Percentiles rank a stretch among this genome's conserved stretches.
These are phyloP conservation scores for Petrea volubilis DNA, from an alignment of 257 asterid species.

Conservation along the genomic window DNA sequence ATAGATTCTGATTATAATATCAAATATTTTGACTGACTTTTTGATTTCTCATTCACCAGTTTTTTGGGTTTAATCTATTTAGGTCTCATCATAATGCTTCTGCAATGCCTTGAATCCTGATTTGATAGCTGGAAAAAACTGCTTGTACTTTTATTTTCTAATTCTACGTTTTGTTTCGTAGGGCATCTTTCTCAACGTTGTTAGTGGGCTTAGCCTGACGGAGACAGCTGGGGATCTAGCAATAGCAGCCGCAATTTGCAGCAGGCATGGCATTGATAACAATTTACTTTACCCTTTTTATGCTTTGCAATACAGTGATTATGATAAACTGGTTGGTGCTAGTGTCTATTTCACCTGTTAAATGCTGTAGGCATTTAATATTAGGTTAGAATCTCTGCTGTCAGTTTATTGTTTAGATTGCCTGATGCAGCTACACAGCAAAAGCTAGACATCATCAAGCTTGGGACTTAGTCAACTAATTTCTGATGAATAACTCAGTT, in stretches of 20 bases:
- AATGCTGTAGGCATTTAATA: not conserved
- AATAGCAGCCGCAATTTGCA: conserved; percentile 94
- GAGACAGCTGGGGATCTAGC: conserved; percentile 98
- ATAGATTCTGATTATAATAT: not conserved
- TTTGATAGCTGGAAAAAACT: not conserved
- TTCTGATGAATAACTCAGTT: not conserved
- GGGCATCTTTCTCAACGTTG: conserved; percentile 81
- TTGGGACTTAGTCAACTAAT: not conserved
- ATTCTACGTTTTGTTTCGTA: conserved; percentile 30
- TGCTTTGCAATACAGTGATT: not conserved
- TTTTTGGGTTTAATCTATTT: not conserved
- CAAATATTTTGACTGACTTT: not conserved
- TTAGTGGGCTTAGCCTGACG: conserved; percentile 62
- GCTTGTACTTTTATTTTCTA: conserved; percentile 16
- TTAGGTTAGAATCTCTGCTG: not conserved
- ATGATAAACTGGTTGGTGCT: not conserved
- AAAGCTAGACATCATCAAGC: not conserved
- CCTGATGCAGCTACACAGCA: not conserved
- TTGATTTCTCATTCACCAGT: not conserved
- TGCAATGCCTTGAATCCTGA: not conserved
- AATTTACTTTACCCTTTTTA: not conserved
- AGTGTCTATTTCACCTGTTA: not conserved
- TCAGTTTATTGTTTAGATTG: not conserved
- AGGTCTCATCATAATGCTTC: not conserved
- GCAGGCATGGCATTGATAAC: conserved; percentile 61